Evolutionary conservation across 176 grass and related monocot species (phyloP), one percentile per base, ranked within the genome.

Genomic region (Zoysia japonica): DNA sequence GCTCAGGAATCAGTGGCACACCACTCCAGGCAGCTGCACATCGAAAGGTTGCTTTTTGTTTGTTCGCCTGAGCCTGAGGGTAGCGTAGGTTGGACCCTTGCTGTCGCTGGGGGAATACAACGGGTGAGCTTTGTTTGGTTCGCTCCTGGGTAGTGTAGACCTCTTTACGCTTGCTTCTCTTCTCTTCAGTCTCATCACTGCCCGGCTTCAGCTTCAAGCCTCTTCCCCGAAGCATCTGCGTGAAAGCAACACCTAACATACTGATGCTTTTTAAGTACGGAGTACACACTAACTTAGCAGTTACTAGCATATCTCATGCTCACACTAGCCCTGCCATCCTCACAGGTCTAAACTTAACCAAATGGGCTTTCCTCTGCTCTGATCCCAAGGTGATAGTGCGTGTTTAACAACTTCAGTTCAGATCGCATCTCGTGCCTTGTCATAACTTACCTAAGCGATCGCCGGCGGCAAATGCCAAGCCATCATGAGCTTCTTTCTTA

Each of bases 11-110:
- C 77, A 64, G 69, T 39, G 17, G 59, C 72, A 65, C 77, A 38
- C 79, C 71, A 42, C 28, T 28, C 28, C 28, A 28, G 28, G 75
- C 72, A 61, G 83, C 52, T 78, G 87, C 62, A 35, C 62, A 35
- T 84, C 83, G 82, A 88, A 89, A 90, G 88, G 79, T 52, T 76
- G 84, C 72, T 75, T 97, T 88, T 90, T 89, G 91, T 90, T 87
- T 87, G 77, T 83, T 92, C 80, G 63, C 82, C 80, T 76, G 56
- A 44, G 66, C 41, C 72, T 74, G 60, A 78, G 68, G 60, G 64
- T 75, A 47, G 61, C 77, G 80, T 87, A 79, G 57, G 74, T 41
- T 59, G 68, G 89, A 63, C 79, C 56, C 48, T 48, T 83, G 79
- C 53, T 59, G 52, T 37, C 16, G 6, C 11, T 53, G 66, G 61